Percentiles rank a stretch among this genome's conserved stretches.
These are phyloP conservation scores for Rubia peregrina DNA, from an alignment of 305 asterid genomes.

Conservation along the genomic window DNA sequence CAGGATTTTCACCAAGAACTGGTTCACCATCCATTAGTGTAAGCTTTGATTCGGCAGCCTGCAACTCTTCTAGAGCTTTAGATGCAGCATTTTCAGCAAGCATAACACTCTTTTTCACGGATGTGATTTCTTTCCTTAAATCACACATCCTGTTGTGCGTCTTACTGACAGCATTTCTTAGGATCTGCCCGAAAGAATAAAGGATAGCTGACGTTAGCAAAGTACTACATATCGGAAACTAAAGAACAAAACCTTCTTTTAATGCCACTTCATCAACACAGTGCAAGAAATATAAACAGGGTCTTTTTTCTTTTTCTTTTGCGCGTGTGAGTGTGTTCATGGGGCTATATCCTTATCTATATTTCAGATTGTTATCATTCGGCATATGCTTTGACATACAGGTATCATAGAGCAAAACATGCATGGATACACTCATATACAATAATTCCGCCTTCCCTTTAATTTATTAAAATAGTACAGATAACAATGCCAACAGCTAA, in stretches of 20 bases:
- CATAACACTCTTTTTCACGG: conserved; percentile 54
- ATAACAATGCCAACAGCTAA: neutral
- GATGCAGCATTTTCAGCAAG: conserved; percentile 56
- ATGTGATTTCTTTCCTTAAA: conserved; percentile 72
- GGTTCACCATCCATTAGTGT: conserved; percentile 89
- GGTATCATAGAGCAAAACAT: neutral
- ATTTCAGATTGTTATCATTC: no score
- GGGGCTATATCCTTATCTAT: no score
- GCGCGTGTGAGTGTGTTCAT: neutral
- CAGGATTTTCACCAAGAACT: conserved; percentile 87
- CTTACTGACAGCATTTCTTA: conserved; percentile 78
- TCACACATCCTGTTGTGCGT: conserved; percentile 87
- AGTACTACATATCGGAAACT: conserved; percentile 10
- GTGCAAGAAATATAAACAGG: neutral
- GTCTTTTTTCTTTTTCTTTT: neutral
- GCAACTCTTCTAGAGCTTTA: conserved; percentile 70
- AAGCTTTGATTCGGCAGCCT: conserved; percentile 68
- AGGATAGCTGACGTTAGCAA: conserved; percentile 14
- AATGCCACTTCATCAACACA: neutral
- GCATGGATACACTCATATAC: neutral
- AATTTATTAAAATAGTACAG: neutral
- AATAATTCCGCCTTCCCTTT: neutral
- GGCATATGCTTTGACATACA: neutral
- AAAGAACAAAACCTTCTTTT: neutral
- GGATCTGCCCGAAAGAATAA: conserved; percentile 40